These are phyloP conservation scores for Lyophyllum decastes DNA, from an alignment of 768 basidiomycete species.

Conservation along the genomic window DNA sequence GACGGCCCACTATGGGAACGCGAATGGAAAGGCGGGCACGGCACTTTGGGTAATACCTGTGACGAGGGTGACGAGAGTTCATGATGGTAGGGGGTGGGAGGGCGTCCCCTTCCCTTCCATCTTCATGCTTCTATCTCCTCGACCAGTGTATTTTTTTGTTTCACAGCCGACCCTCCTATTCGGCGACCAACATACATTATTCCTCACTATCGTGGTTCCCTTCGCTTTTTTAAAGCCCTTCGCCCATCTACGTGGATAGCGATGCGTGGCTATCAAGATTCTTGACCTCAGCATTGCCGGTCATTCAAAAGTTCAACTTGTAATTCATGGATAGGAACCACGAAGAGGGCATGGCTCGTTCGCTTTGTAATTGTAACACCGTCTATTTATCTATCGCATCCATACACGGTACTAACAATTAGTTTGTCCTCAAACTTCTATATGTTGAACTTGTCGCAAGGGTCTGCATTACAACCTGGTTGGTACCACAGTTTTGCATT, in stretches of 20 bases:
- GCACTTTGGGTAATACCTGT: slow-evolving; percentile 44
- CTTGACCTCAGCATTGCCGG: neutral
- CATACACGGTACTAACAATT: slow-evolving; percentile 6
- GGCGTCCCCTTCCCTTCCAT: neutral
- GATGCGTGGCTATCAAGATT: neutral
- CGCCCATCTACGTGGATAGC: neutral
- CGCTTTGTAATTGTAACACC: slow-evolving; percentile 13
- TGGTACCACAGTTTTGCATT: no score
- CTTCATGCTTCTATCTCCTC: neutral
- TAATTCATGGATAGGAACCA: slow-evolving; percentile 2
- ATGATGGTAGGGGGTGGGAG: slow-evolving; percentile 4
- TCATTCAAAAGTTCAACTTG: slow-evolving; percentile 1
- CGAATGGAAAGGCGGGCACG: slow-evolving; percentile 79
- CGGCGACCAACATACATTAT: neutral
- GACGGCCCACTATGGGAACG: slow-evolving; percentile 70
- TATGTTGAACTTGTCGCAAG: neutral
- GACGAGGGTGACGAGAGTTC: slow-evolving; percentile 43
- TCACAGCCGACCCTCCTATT: neutral
- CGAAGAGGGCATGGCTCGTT: neutral
- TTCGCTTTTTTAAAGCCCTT: neutral
- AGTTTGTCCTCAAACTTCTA: slow-evolving; percentile 3
- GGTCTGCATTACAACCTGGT: no score
- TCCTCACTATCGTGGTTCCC: neutral
- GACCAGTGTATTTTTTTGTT: neutral
- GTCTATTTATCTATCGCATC: neutral